These are phyloP conservation scores for Patellifolia procumbens DNA, from an alignment of 179 eudicot species.

Conservation along the genomic window DNA sequence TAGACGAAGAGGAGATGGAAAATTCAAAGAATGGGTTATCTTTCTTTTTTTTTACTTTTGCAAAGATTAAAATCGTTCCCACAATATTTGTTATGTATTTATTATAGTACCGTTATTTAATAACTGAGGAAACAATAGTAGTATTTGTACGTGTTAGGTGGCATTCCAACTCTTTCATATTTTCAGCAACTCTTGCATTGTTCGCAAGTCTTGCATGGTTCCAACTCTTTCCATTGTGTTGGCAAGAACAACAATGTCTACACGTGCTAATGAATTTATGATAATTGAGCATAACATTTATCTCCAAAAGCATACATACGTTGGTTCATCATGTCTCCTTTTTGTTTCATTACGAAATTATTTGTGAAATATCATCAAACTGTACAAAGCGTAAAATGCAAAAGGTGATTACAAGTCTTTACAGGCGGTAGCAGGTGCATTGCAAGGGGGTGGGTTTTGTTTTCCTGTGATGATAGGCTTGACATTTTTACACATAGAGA, in stretches of 20 bases:
- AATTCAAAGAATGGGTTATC: no score
- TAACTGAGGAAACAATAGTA: background rate
- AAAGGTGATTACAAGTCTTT: constrained; percentile 7
- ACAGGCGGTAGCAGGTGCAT: constrained; percentile 12
- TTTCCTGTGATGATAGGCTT: constrained; percentile 32
- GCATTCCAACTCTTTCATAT: background rate
- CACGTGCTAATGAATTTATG: background rate
- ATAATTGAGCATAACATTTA: background rate
- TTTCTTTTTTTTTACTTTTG: background rate
- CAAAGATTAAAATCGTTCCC: background rate
- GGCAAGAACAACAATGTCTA: background rate
- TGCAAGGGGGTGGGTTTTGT: constrained; percentile 36
- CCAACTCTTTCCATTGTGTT: no score
- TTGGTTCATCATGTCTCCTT: no score
- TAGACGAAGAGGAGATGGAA: background rate
- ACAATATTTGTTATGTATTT: background rate
- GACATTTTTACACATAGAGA: constrained; percentile 36
- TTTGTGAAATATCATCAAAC: background rate
- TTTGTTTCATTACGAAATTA: background rate
- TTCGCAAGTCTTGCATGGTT: background rate
- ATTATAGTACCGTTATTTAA: background rate
- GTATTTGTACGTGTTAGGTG: background rate
- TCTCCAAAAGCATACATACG: background rate
- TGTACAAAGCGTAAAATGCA: background rate
- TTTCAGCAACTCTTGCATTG: background rate